phyloP scores from a whole-genome alignment of 306 rosid species.

The Rosa multiflora region DNA sequence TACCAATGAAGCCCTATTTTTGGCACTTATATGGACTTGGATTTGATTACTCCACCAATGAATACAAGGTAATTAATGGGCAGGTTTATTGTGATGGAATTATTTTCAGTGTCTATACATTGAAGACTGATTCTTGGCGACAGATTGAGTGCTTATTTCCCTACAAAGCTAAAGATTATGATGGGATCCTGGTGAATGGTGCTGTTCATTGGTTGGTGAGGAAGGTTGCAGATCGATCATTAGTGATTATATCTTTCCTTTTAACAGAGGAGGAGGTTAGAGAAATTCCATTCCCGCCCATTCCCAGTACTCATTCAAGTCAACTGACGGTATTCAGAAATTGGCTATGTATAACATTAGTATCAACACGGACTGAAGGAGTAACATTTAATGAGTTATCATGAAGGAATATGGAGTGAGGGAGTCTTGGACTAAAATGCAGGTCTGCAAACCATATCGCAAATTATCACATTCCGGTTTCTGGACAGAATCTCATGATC shows the following conservation, averaged over 20 bases:
- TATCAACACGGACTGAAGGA: background rate
- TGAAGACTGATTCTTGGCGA: conserved; percentile 2
- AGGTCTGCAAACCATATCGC: too few species aligned
- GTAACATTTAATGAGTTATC: background rate
- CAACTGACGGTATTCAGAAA: background rate
- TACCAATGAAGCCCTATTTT: background rate
- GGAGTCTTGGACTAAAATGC: background rate
- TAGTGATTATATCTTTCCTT: background rate
- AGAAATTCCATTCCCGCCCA: background rate
- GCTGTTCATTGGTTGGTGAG: background rate
- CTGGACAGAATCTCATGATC: background rate
- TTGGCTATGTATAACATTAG: background rate
- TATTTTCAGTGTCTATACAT: conserved; percentile 3
- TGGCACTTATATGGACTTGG: background rate
- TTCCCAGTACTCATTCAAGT: background rate
- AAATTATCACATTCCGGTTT: background rate
- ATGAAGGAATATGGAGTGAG: background rate
- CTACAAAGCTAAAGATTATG: background rate
- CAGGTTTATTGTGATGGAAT: background rate
- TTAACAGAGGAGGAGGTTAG: background rate
- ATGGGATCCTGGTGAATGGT: background rate
- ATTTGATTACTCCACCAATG: background rate
- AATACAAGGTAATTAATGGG: background rate
- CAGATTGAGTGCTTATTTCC: background rate
- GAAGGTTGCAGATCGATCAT: background rate